phyloP scores from a whole-genome alignment of 371 early-diverging fungal genomes.

The Mucor piriformis region DNA sequence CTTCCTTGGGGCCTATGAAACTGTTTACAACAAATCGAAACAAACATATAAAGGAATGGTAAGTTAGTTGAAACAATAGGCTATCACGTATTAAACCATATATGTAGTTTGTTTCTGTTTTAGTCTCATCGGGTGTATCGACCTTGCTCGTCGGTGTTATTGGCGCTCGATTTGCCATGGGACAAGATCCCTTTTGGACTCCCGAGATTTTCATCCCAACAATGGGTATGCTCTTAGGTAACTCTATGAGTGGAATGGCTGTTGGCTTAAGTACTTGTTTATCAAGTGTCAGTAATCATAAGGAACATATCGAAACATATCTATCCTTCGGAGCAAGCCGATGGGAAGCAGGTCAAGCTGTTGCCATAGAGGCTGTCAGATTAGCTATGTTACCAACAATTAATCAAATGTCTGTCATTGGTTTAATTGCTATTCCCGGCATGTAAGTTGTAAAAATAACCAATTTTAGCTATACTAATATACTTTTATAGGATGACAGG shows the following conservation, averaged over 20 bases:
- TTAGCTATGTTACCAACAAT: slow-evolving; percentile 80
- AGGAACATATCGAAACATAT: slow-evolving; percentile 73
- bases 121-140: slow-evolving; percentile 46
- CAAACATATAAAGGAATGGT: slow-evolving; percentile 57
- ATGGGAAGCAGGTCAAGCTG: slow-evolving; percentile 77
- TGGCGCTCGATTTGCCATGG: slow-evolving; percentile 73
- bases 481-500: slow-evolving; percentile 68
- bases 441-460: slow-evolving; percentile 32
- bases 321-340: slow-evolving; percentile 80
- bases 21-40: slow-evolving; percentile 56
- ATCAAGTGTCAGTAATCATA: slow-evolving; percentile 44
- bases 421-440: slow-evolving; percentile 85
- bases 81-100: too few species aligned
- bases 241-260: slow-evolving; percentile 78
- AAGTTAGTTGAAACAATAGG: slow-evolving; percentile 5
- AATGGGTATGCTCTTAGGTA: slow-evolving; percentile 85
- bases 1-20: slow-evolving; percentile 52
- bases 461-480: neutral
- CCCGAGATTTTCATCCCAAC: slow-evolving; percentile 82
- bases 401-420: slow-evolving; percentile 83
- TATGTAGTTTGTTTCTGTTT: slow-evolving; percentile 45
- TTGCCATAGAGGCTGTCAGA: slow-evolving; percentile 73
- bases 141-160: slow-evolving; percentile 53
- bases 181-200: slow-evolving; percentile 68
- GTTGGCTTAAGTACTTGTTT: slow-evolving; percentile 69